phyloP scores from a whole-genome alignment of 495 filamentous ascomycete genomes.

The Aspergillus diversus region DNA sequence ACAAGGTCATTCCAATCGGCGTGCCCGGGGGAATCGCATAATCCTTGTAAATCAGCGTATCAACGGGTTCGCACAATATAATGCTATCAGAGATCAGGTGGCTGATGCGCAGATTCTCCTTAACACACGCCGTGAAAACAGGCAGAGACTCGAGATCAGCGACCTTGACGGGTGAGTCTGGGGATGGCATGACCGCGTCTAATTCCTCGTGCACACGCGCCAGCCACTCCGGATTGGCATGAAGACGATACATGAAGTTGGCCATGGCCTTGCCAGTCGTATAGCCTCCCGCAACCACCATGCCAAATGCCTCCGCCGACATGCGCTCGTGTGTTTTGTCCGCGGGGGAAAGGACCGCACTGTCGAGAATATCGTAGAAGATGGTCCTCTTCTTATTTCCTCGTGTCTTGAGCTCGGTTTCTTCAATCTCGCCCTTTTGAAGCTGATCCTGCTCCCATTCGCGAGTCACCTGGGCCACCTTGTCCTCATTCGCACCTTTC shows the following conservation, averaged over 20 bases:
- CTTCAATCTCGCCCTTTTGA: neutral
- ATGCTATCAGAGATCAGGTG: neutral
- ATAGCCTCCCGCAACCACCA: constrained; percentile 7
- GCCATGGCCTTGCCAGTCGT: constrained; percentile 9
- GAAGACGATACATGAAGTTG: constrained; percentile 2
- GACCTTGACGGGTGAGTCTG: neutral
- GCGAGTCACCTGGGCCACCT: neutral
- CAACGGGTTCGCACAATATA: neutral
- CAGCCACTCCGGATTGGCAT: constrained; percentile 7
- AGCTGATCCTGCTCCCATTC: constrained; percentile 5
- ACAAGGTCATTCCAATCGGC: neutral
- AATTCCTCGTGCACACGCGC: neutral
- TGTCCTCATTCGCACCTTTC: neutral
- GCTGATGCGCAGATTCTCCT: constrained; percentile 5
- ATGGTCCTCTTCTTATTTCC: neutral
- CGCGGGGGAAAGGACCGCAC: neutral
- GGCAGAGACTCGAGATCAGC: neutral
- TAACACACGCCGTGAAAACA: neutral
- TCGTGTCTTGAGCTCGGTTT: neutral
- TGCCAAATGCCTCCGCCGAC: constrained; percentile 4
- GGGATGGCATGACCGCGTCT: neutral
- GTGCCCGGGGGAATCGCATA: neutral
- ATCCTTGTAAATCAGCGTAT: constrained; percentile 1
- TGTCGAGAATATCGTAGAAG: neutral
- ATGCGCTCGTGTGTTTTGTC: constrained; percentile 2